Conservation (phyloP, 345 rosid genomes). For the Eucalyptus curtisii region DNA sequence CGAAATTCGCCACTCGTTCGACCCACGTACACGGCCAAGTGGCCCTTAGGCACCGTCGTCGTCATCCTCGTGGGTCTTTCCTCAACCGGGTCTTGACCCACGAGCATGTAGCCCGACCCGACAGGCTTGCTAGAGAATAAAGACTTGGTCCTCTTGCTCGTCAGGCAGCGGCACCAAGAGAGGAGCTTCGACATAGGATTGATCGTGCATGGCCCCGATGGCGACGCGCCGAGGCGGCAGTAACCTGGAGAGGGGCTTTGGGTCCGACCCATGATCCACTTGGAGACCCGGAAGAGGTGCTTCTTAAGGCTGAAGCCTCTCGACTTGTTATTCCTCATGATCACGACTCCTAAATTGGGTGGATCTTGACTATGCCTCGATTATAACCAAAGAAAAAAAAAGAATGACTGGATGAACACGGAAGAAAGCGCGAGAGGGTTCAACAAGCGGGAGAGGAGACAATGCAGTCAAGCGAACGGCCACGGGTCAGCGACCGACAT, state of each 20-base stretch:
- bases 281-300: conserved; percentile 28
- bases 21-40: conserved; percentile 74
- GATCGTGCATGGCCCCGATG: neutral
- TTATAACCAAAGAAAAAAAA: neutral
- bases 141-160: conserved; percentile 18
- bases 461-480: conserved; percentile 29
- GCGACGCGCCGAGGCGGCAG: neutral
- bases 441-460: neutral
- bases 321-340: conserved; percentile 3
- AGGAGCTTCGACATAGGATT: conserved; percentile 33
- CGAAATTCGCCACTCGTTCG: neutral
- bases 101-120: neutral
- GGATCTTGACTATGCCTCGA: neutral
- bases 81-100: neutral
- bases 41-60: conserved; percentile 48
- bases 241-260: neutral
- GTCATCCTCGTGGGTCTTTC: conserved; percentile 1
- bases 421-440: neutral
- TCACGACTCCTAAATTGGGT: conserved; percentile 5
- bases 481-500: conserved; percentile 46
- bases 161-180: conserved; percentile 51
- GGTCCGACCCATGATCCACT: conserved; percentile 14
- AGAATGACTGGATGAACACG: neutral
- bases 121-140: neutral
- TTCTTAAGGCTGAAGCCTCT: conserved; percentile 53